These are phyloP conservation scores for Wallacemonas collosoma DNA, from an alignment of 208 protist species.

Conservation along the genomic window DNA sequence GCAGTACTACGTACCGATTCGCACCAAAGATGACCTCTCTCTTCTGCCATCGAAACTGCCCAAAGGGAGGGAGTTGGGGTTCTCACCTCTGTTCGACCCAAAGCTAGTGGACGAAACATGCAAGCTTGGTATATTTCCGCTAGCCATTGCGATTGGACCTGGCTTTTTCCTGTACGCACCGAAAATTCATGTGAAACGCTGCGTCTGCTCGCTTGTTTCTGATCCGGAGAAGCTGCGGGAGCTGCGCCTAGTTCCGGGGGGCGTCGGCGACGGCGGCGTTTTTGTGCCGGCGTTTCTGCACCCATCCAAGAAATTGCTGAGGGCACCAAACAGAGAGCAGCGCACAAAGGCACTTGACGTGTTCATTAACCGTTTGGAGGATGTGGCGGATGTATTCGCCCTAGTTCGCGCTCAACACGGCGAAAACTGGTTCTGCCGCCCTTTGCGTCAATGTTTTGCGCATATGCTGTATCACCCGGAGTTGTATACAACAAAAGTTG, in stretches of 20 bases:
- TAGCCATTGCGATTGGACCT: conserved; percentile 33
- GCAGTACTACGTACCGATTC: conserved; percentile 30
- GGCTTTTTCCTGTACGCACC: conserved; percentile 59
- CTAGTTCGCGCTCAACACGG: conserved; percentile 72
- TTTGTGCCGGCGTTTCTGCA: conserved; percentile 33
- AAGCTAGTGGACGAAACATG: conserved; percentile 71
- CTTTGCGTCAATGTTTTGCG: conserved; percentile 61
- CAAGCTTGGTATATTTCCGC: conserved; percentile 74
- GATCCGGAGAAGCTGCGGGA: conserved; percentile 21
- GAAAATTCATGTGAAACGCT: conserved; percentile 66
- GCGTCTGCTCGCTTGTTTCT: conserved; percentile 38
- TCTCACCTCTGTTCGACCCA: conserved; percentile 71
- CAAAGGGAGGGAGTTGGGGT: conserved; percentile 50
- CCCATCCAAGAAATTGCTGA: conserved; percentile 54
- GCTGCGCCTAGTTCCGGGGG: conserved; percentile 43
- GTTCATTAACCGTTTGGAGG: conserved; percentile 74
- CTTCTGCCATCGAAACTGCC: conserved; percentile 31
- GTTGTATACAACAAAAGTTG: conserved; percentile 64
- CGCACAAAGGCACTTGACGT: conserved; percentile 42
- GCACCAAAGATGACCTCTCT: conserved; percentile 44
- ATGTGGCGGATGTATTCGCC: conserved; percentile 57
- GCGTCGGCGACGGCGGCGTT: conserved; percentile 25
- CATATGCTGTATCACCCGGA: conserved; percentile 69
- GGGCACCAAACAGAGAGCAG: conserved; percentile 27
- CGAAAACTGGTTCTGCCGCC: conserved; percentile 85